Conservation (phyloP, 345 rosid species). For the Tarenaya hassleriana region DNA sequence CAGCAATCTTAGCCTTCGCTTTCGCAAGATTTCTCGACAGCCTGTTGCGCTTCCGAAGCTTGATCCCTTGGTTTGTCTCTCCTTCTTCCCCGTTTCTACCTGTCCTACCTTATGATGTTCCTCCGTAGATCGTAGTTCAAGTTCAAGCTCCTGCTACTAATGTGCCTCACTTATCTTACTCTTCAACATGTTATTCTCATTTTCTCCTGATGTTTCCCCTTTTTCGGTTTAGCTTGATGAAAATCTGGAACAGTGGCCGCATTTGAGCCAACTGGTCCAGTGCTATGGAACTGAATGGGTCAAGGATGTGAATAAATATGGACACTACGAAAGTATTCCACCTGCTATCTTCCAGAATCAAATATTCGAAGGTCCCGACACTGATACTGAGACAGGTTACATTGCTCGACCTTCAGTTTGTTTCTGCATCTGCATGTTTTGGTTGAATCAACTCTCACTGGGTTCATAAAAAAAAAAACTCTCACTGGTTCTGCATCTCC, state of each 20-base stretch:
- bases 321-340: slow-evolving; percentile 61
- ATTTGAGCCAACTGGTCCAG: slow-evolving; percentile 74
- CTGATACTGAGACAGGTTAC: slow-evolving; percentile 88
- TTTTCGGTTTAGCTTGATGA: slow-evolving; percentile 59
- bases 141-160: neutral
- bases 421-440: neutral
- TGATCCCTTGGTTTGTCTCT: slow-evolving; percentile 28
- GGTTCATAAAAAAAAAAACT: no score
- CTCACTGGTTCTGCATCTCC: neutral
- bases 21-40: slow-evolving; percentile 28
- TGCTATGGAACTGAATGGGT: slow-evolving; percentile 90
- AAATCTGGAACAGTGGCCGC: slow-evolving; percentile 94
- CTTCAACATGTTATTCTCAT: neutral
- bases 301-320: slow-evolving; percentile 88
- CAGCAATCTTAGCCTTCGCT: slow-evolving; percentile 24
- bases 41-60: slow-evolving; percentile 31
- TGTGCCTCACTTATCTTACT: neutral
- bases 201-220: neutral
- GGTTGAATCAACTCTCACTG: neutral
- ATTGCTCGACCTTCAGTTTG: neutral
- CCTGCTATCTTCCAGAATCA: slow-evolving; percentile 71
- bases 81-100: neutral
- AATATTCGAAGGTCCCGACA: slow-evolving; percentile 95
- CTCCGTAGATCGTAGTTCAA: no score
- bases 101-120: no score